A percentile compares a stretch with the other conserved stretches of the same genome.
Conservation (phyloP, 1,139 yeast genomes). For the Kodamaea sp. region DNA sequence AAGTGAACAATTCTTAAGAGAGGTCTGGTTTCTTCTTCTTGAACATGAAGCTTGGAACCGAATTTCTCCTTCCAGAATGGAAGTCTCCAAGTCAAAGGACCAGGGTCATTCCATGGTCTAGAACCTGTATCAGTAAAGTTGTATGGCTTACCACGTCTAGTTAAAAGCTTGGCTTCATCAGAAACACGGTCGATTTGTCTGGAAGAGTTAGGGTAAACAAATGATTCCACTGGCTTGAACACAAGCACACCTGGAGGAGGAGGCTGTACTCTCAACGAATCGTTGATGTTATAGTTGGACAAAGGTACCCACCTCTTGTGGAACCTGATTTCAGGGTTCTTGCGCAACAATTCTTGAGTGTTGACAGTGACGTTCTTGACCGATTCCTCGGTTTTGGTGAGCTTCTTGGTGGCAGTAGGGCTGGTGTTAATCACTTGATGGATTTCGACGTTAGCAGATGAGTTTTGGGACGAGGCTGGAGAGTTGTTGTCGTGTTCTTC, state of each 20-base stretch:
- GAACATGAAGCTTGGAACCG: conserved; percentile 17
- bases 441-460: conserved; percentile 39
- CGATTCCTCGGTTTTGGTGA: conserved; percentile 15
- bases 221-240: conserved; percentile 78
- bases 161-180: conserved; percentile 63
- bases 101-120: conserved; percentile 92
- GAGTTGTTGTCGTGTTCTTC: conserved; percentile 10
- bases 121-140: conserved; percentile 55
- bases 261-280: conserved; percentile 57
- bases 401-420: conserved; percentile 14
- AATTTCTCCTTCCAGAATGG: conserved; percentile 29
- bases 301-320: conserved; percentile 84
- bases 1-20: conserved; percentile 68
- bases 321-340: conserved; percentile 41
- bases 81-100: conserved; percentile 52
- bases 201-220: conserved; percentile 80
- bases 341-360: conserved; percentile 24
- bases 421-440: conserved; percentile 41
- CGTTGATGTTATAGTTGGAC: conserved; percentile 56
- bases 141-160: conserved; percentile 61
- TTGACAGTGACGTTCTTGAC: conserved; percentile 18
- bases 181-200: conserved; percentile 68
- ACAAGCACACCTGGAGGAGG: conserved; percentile 94
- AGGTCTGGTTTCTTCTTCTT: conserved; percentile 57
- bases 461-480: conserved; percentile 12